Percentiles rank a stretch among this genome's conserved stretches.
Conservation (phyloP, 2,329 filamentous ascomycete species). For the Colletotrichum ledebouriae region DNA sequence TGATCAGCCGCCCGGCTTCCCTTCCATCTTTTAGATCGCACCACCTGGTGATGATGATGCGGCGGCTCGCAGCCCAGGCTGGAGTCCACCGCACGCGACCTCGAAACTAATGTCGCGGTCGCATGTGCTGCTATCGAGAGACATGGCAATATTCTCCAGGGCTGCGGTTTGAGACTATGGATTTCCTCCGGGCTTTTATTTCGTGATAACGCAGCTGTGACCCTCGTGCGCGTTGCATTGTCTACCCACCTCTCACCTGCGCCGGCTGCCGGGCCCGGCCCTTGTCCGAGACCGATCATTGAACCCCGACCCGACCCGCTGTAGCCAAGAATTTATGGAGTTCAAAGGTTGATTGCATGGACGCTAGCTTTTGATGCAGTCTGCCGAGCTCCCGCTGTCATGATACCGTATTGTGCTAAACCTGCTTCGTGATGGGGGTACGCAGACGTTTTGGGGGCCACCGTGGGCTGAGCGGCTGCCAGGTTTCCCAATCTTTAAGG, state of each 20-base stretch:
- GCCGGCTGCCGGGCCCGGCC: neutral
- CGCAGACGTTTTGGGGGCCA: no score
- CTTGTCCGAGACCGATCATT: neutral
- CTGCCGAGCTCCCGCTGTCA: neutral
- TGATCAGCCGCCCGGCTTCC: neutral
- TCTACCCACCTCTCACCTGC: neutral
- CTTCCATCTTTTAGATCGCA: neutral
- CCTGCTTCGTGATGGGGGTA: no score
- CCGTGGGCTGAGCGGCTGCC: no score
- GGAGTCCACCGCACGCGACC: neutral
- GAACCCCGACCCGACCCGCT: no score
- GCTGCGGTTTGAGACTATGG: neutral
- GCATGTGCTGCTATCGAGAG: neutral
- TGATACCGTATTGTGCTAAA: no score
- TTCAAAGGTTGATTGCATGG: conserved; percentile 2
- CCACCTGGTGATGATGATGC: neutral
- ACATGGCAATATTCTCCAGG: conserved; percentile 1
- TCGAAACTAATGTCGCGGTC: neutral
- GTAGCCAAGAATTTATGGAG: no score
- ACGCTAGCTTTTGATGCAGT: neutral
- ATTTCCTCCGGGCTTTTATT: neutral
- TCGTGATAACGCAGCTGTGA: neutral
- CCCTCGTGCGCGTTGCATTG: neutral
- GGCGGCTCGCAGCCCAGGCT: neutral
- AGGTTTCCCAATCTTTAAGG: no score